phyloP scores from a whole-genome alignment of 148 eudicot species.

The Chenopodium formosanum region DNA sequence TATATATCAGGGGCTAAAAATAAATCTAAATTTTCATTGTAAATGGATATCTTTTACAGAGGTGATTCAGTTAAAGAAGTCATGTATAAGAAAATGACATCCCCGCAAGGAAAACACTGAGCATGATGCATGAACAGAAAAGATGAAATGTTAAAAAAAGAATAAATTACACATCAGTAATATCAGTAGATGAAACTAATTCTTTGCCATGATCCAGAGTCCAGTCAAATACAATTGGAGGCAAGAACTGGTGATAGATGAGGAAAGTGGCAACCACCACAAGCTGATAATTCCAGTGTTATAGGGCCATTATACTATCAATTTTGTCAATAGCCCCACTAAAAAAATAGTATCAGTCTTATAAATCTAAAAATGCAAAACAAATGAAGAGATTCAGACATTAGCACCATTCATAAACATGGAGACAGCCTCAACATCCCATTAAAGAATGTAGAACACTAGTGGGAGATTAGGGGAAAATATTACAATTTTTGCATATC shows the following conservation, averaged over 20 bases:
- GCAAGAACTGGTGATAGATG: background rate
- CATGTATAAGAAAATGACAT: background rate
- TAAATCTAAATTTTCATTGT: background rate
- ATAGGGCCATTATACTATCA: background rate
- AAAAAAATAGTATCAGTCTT: background rate
- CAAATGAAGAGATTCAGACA: slow-evolving; percentile 7
- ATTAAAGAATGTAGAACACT: background rate
- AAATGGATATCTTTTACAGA: background rate
- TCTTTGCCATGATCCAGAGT: background rate
- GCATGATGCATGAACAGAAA: no score
- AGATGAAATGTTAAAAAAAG: background rate
- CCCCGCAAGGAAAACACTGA: no score
- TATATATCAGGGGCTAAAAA: background rate
- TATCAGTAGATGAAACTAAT: background rate
- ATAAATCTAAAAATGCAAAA: background rate
- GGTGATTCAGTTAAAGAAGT: background rate
- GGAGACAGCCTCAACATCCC: background rate
- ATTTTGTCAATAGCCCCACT: background rate
- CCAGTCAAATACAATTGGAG: background rate
- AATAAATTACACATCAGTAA: background rate
- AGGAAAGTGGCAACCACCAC: slow-evolving; percentile 7
- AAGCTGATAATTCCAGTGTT: background rate
- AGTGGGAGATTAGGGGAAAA: background rate
- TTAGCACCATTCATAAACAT: background rate
- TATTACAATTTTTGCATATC: background rate